Base-by-base conservation (phyloP, 1,139 yeast genomes). In the Tardiomyces digboiensis region DNA sequence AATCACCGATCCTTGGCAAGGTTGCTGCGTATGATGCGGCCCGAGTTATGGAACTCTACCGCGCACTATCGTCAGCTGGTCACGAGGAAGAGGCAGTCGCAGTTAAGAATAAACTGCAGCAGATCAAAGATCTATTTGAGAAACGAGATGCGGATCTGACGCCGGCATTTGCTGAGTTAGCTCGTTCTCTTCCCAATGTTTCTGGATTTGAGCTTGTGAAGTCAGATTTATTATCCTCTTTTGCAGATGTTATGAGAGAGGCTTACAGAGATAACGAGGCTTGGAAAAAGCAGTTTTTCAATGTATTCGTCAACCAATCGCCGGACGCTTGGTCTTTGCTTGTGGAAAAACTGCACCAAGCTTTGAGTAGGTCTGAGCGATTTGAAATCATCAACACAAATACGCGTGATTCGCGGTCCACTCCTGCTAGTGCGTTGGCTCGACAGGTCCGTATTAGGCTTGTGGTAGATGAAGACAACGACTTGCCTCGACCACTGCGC, bases 181-280 rank as follows among this genome's bases (percentile, higher is more conserved):
- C 33, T 8, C 8, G 10, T 5, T n/a, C 14, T 4, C 33, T 26
- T 5, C 33, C 33, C 16, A n/a, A 60, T 1, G 62, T 83, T 5
- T 84, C 95, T 0, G 81, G 93, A 50, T 86, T 81, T 65, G 95
- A 87, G 58, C 66, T 88, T 38, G 70, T 80, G 13, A 74, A 83
- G 2, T 82, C 89, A 0, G 89, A 89, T 0, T 61, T 85, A 6
- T 70, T 83, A 19, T 70, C 68, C 7, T 57, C 70, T 0, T 61
- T 87, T 36, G 61, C 76, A 1, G 48, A 55, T 1, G 51, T 75
- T 5, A 72, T 82, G 42, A 61, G 59, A 3, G 62, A 62, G 7
- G 46, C 49, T 2, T 46, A 44, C 4, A 51, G 45, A 33, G 56
- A 53, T 1, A 14, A 33, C 37, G 37, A 33, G 37, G 37, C 37